These are phyloP conservation scores for Hypoxylon cercidicola DNA, from an alignment of 495 filamentous ascomycete species.

Conservation along the genomic window DNA sequence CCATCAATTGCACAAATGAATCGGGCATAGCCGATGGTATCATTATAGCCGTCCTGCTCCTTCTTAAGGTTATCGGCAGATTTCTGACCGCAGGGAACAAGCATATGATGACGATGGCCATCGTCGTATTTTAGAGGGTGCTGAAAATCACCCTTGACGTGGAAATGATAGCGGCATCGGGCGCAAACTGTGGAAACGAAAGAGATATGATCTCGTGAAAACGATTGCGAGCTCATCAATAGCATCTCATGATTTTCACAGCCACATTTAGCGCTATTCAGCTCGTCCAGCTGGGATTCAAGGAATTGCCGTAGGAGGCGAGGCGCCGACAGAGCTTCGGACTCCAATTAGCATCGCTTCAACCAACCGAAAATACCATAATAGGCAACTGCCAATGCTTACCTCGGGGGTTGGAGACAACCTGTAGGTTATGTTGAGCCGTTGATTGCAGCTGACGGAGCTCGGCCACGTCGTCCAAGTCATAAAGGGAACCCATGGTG, in stretches of 20 bases:
- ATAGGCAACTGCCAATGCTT: constrained; percentile 1
- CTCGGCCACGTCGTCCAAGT: constrained; percentile 16
- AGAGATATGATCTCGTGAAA: not conserved
- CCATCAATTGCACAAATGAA: constrained; percentile 70
- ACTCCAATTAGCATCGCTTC: constrained; percentile 5
- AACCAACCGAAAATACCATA: not conserved
- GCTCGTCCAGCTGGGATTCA: constrained; percentile 20
- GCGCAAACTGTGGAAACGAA: constrained; percentile 41
- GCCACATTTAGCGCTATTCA: constrained; percentile 1
- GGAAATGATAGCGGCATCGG: constrained; percentile 39
- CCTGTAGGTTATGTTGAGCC: constrained; percentile 10
- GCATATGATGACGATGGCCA: constrained; percentile 42
- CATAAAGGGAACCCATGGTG: constrained; percentile 16
- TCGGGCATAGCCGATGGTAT: constrained; percentile 29
- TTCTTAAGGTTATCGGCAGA: not conserved
- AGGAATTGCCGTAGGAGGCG: constrained; percentile 39
- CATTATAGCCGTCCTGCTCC: constrained; percentile 9
- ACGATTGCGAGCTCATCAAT: constrained; percentile 35
- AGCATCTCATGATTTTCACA: constrained; percentile 42
- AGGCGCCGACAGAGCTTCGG: constrained; percentile 39
- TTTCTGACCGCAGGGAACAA: constrained; percentile 23
- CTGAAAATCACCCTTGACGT: constrained; percentile 28
- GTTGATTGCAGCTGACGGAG: constrained; percentile 18
- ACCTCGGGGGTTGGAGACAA: constrained; percentile 13
- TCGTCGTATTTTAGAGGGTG: constrained; percentile 4